Evolutionary conservation across 148 eudicot genomes (phyloP), one percentile per base, ranked within the genome.

Genomic region (Camellia lanceoleosa): DNA sequence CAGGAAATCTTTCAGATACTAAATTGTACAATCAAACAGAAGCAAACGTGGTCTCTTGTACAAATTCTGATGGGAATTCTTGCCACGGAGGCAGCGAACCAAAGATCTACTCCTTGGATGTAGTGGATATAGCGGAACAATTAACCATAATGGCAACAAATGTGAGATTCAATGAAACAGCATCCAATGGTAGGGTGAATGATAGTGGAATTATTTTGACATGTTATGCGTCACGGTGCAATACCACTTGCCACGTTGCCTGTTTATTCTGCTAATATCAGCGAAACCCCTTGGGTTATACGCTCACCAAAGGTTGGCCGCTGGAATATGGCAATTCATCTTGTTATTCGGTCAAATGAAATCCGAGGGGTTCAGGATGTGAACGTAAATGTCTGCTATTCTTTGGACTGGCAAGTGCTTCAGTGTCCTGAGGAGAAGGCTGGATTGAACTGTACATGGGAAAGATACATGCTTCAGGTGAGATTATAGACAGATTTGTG

Each of bases 191-290:
- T 47, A 66, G 83, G 18, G 55, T 54, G 66, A 82, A 83, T 80
- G 65, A 74, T 52, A 85, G 82, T 82, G 85, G 71, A 64, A 67
- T 87, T 67, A 68, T 60, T 30, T 80, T 96, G 38, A 89, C 83
- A 88, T 89, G 91, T 80, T 96, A 93, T 87, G 98, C 93, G 98
- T 67, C 84, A 82, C 81, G 99, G 95, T 63, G 86, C 97, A 71
- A 75, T 96, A 82, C 95, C 99, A 66, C 71, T 73, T 46, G 77
- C 83, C 61, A 75, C 78, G 65, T 38, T 81, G 79, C 89, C 88
- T 81, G 99, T 93, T 82, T 91, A 89, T 85, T 88, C 95, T 67
- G 87, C 86, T 59, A 89, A 92, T 82, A 81, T 96, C 71, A 87
- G 83, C 64, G 80, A 83, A 52, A 83, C 80, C 74, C 89, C 97